Evolutionary conservation across 73 alveolate species (phyloP).

Genomic region (Paramecium biaurelia): DNA sequence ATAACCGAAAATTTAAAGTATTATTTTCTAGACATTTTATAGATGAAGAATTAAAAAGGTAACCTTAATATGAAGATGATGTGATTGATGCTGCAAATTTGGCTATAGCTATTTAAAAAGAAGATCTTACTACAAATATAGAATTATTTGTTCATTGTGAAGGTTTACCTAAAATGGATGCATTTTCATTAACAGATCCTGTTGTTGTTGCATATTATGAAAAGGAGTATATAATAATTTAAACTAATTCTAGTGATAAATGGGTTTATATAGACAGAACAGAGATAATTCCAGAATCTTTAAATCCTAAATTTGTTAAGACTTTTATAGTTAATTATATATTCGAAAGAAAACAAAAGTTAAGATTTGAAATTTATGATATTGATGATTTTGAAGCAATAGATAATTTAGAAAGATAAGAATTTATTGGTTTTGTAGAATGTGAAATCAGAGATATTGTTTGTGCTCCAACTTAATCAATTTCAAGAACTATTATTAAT

Average conservation of each 20-base stretch:
- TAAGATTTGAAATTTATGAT: conserved; percentile 70
- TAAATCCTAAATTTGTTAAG: conserved; percentile 79
- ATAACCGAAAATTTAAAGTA: background rate
- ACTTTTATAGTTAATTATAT: conserved; percentile 70
- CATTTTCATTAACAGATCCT: conserved; percentile 73
- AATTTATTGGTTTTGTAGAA: conserved; percentile 60
- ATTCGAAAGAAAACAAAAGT: conserved; percentile 75
- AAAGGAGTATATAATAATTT: conserved; percentile 51
- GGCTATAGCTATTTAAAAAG: conserved; percentile 56
- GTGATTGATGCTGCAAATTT: conserved; percentile 36
- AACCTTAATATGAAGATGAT: conserved; percentile 39
- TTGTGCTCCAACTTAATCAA: conserved; percentile 62
- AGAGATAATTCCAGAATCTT: conserved; percentile 77
- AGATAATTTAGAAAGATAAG: conserved; percentile 62
- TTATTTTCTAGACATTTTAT: background rate
- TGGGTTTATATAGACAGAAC: conserved; percentile 83
- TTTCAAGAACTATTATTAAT: conserved; percentile 64
- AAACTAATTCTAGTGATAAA: conserved; percentile 49
- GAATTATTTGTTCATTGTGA: conserved; percentile 71
- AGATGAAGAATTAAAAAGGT: conserved; percentile 11
- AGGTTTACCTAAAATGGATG: conserved; percentile 75
- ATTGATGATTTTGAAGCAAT: conserved; percentile 69
- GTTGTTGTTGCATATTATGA: conserved; percentile 61
- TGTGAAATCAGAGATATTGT: conserved; percentile 76
- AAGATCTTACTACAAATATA: conserved; percentile 50